Evolutionary conservation across 805 yeast genomes (phyloP).

Genomic region (Nakazawaea anatomiae): DNA sequence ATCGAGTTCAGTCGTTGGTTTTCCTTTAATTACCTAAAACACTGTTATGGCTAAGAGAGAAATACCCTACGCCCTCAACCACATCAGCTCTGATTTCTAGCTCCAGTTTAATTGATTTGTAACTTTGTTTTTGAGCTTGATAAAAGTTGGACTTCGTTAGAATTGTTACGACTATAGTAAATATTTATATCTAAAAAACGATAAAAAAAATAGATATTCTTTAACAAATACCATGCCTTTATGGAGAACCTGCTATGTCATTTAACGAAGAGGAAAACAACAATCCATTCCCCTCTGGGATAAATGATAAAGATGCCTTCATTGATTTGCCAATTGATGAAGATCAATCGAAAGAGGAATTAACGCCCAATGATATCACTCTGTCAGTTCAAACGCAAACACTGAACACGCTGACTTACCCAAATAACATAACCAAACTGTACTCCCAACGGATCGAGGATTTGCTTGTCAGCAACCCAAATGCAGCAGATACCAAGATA

Average conservation of each 20-base stretch:
- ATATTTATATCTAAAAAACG: neutral
- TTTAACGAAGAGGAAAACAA: slow-evolving; percentile 7
- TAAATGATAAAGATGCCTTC: slow-evolving; percentile 2
- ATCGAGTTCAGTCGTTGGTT: no score
- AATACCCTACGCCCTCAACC: no score
- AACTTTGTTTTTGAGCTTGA: no score
- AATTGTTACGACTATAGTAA: no score
- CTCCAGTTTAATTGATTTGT: no score
- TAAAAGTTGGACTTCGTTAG: no score
- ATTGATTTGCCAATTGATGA: slow-evolving; percentile 7
- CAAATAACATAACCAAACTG: neutral
- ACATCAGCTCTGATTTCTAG: no score
- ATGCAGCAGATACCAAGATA: slow-evolving; percentile 12
- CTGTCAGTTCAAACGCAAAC: neutral
- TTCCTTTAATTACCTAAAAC: no score
- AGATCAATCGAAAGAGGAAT: neutral
- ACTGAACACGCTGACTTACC: neutral
- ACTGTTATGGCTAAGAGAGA: no score
- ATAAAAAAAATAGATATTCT: neutral
- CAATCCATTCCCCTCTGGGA: slow-evolving; percentile 2
- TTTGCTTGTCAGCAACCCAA: neutral
- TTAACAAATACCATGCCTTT: no score
- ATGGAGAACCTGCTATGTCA: neutral
- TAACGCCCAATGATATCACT: neutral
- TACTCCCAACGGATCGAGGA: slow-evolving; percentile 10